phyloP scores from a whole-genome alignment of 2,329 filamentous ascomycete species.

The Davidsoniella virescens region DNA sequence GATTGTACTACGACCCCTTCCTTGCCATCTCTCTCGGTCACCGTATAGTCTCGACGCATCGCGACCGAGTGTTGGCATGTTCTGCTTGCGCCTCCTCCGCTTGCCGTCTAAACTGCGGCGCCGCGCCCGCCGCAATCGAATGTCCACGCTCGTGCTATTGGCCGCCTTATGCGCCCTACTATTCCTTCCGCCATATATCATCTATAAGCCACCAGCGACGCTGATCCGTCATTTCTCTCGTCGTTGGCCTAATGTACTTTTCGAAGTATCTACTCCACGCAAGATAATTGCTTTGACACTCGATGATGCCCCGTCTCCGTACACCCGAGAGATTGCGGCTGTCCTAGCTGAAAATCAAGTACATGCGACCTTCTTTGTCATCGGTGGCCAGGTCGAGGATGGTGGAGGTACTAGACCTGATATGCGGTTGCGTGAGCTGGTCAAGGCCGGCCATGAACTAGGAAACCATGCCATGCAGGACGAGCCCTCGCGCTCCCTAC shows the following conservation, averaged over 20 bases:
- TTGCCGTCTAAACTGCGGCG: slow-evolving; percentile 40
- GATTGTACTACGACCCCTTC: background rate
- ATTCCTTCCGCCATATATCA: slow-evolving; percentile 39
- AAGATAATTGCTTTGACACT: slow-evolving; percentile 70
- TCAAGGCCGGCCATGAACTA: slow-evolving; percentile 52
- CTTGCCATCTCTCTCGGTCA: background rate
- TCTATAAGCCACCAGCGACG: slow-evolving; percentile 66
- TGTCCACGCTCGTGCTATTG: slow-evolving; percentile 35
- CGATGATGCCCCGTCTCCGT: slow-evolving; percentile 65
- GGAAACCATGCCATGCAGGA: slow-evolving; percentile 85
- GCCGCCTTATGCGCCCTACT: slow-evolving; percentile 22
- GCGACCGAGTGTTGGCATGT: slow-evolving; percentile 14
- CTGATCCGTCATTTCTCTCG: slow-evolving; percentile 55
- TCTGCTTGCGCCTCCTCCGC: slow-evolving; percentile 32
- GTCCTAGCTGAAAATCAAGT: slow-evolving; percentile 50
- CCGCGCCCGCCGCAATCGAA: slow-evolving; percentile 40
- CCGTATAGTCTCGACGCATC: no score
- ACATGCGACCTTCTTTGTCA: slow-evolving; percentile 75
- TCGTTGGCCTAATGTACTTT: slow-evolving; percentile 66
- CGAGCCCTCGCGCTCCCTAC: slow-evolving; percentile 51
- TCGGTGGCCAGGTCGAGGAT: slow-evolving; percentile 56
- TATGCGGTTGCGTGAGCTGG: slow-evolving; percentile 36
- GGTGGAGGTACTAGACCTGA: slow-evolving; percentile 24
- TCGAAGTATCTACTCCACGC: slow-evolving; percentile 41
- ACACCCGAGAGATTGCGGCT: slow-evolving; percentile 54